Percentiles rank a stretch among this genome's conserved stretches.
These are phyloP conservation scores for Ammopiptanthus mongolicus DNA, from an alignment of 306 rosid genomes.

Conservation along the genomic window DNA sequence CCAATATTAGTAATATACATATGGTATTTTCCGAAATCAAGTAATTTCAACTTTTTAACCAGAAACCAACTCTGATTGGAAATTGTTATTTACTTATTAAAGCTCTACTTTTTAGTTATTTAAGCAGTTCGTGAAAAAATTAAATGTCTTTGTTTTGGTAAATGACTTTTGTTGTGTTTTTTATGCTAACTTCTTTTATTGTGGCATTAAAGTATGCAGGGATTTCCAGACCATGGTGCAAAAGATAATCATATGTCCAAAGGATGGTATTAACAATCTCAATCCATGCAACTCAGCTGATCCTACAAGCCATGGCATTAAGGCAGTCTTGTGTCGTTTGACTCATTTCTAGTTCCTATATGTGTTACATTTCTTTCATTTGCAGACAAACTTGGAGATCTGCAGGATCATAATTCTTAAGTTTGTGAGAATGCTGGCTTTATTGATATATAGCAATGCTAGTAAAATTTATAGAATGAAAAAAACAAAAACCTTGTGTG, in stretches of 20 bases:
- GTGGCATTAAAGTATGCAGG: constrained; percentile 34
- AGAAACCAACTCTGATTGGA: background rate
- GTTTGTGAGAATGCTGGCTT: background rate
- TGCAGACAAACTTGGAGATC: background rate
- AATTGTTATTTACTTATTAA: background rate
- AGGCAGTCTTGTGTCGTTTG: background rate
- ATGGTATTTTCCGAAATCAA: too few relatives aligned
- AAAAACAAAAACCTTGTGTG: background rate
- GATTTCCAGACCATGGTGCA: constrained; percentile 42
- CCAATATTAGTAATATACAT: background rate
- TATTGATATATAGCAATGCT: constrained; percentile 6
- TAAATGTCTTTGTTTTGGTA: background rate
- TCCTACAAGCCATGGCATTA: constrained; percentile 5
- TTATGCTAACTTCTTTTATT: background rate
- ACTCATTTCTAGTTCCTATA: background rate
- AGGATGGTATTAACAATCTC: constrained; percentile 36
- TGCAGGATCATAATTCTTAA: background rate
- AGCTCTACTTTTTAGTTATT: background rate
- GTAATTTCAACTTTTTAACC: background rate
- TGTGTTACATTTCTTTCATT: background rate
- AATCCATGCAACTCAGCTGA: constrained; percentile 31
- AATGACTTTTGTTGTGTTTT: background rate
- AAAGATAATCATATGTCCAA: constrained; percentile 47
- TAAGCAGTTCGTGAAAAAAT: background rate
- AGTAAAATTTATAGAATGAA: background rate